phyloP scores from a whole-genome alignment of 768 basidiomycete species.

The Tulasnella sp. region DNA sequence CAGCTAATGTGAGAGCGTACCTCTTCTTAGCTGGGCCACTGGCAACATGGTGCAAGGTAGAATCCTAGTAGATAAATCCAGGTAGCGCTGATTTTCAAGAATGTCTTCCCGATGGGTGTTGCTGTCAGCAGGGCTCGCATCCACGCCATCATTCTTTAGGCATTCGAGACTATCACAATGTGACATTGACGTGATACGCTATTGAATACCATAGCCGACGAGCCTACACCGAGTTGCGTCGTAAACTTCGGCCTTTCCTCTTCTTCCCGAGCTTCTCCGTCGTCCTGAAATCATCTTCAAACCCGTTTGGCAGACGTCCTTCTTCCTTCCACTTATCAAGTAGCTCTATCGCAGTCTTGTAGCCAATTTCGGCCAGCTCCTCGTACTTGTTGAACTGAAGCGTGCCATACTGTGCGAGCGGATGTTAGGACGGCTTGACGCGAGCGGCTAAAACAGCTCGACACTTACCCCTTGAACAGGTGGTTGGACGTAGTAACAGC shows the following conservation, averaged over 20 bases:
- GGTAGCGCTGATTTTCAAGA: too few relatives aligned
- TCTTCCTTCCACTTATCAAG: conserved; percentile 73
- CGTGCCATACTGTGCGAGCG: conserved; percentile 63
- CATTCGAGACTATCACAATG: too few relatives aligned
- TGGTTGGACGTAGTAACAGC: conserved; percentile 87
- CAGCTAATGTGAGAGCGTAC: too few relatives aligned
- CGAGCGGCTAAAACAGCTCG: neutral
- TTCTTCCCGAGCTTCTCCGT: conserved; percentile 35
- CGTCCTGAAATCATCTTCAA: conserved; percentile 42
- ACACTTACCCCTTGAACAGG: conserved; percentile 76
- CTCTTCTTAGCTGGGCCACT: too few relatives aligned
- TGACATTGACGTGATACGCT: neutral
- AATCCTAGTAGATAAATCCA: too few relatives aligned
- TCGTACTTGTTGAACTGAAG: conserved; percentile 82
- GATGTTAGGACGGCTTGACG: neutral
- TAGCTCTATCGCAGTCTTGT: conserved; percentile 56
- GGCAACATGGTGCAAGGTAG: too few relatives aligned
- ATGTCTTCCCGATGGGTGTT: too few relatives aligned
- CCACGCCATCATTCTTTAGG: too few relatives aligned
- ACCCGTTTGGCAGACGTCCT: conserved; percentile 59
- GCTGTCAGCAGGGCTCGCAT: too few relatives aligned
- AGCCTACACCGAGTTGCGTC: conserved; percentile 55
- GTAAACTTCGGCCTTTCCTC: conserved; percentile 63
- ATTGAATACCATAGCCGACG: neutral
- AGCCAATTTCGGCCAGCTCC: conserved; percentile 77